Base-by-base conservation (phyloP, 768 basidiomycete genomes). In the Rickenella mellea region DNA sequence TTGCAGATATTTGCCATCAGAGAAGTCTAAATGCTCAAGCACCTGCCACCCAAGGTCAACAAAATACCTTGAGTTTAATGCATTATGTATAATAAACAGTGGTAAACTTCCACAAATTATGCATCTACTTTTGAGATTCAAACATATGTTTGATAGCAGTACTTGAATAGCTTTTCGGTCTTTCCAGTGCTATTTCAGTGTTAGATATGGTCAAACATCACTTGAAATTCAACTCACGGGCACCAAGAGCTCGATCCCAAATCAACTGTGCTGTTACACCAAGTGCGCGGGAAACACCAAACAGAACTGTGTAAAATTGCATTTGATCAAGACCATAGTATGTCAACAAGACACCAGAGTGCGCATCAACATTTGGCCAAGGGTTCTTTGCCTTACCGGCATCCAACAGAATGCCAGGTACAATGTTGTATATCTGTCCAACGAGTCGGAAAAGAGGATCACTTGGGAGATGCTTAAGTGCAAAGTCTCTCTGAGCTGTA, bases 361-460 rank as follows among this genome's bases (percentile, higher is more conserved):
- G 92, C 39, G 93, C 90, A 61, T 97, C 93, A 43, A 98, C 93
- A 61, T 97, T 98, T 33, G 93, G 93, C 85, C 85, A 90, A 2
- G 87, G 87, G 69, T 90, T 90, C 75, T 89, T 90, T 14, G 86
- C 87, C 63, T 90, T 90, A 51, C 87, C 87, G 51, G 87, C 86
- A 71, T 89, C 80, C 41, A 94, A 77, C 22, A 97, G 76, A 57
- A 98, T 87, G 53, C 82, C 74, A 20, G 93, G 93, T 12, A 93
- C 93, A 49, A 94, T 67, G 52, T 83, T 72, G 63, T 87, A 90
- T 40, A 92, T 78, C 59, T 90, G 86, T 42, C 76, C 83, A 29
- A 97, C 94, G 51, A 96, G 83, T 69, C 85, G 91, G 79, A 97
- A 96, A 59, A 96, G 60, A 44, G 90, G 83, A 69, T 96, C 83